Base-by-base conservation (phyloP, 2,329 filamentous ascomycete genomes). In the Lachnum nothofagi region DNA sequence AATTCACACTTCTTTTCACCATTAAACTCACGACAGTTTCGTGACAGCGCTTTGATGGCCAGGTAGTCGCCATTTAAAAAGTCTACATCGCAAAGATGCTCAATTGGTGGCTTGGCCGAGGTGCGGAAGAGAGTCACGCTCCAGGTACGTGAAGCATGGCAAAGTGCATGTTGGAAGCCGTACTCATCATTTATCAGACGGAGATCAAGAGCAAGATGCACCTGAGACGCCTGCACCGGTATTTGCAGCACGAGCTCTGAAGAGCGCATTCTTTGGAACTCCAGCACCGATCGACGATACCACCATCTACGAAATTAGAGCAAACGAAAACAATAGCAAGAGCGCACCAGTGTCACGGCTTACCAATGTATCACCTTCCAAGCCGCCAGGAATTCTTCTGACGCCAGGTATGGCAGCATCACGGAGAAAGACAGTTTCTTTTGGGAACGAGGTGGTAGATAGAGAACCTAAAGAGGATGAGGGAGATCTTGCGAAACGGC, bases 201-300 rank as follows among this genome's bases (percentile, higher is more conserved):
- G 51, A 22, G 42, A 54, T 20, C 17, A 40, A 7, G 53, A 60
- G 24, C 25, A 44, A 33, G 80, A 85, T 14, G 71, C 72, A 25
- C 80, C 81, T 33, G 81, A 85, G 57, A 85, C 82, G 14, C 82
- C 82, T 5, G 82, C 79, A 0, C 81, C 82, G 2, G 76, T 85
- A 0, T 85, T 85, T 61, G 82, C 81, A 2, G 81, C 81, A 31
- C 75, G 82, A 51, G 82, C 82, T 5, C 70, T 85, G 60, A 83
- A 79, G 58, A 80, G 75, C 57, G 81, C 79, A 22, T 65, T 85
- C 39, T 85, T 84, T 58, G 82, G 82, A 34, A 80, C 78, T 3
- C 78, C 80, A 42, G 63, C 61, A n/a, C 62, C 62, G 12, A 49
- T 44, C n/a, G 63, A 63, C 39, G 64, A 71, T 41, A 67, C 69